Base-by-base conservation (phyloP, 495 filamentous ascomycete species). In the Penicillium pancosmium region DNA sequence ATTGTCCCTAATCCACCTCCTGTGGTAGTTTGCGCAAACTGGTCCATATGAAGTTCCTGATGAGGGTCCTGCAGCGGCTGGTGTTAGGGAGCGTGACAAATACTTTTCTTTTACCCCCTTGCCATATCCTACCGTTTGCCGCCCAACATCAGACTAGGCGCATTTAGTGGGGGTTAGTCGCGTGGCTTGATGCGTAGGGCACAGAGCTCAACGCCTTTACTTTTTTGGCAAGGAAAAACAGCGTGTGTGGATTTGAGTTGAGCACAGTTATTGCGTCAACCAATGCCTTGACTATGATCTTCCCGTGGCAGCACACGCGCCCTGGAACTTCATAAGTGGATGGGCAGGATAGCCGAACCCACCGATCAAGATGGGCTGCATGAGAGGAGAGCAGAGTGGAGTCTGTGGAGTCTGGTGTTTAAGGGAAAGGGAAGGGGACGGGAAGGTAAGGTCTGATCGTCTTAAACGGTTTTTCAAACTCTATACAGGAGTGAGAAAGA, bases 301-400 rank as follows among this genome's bases (percentile, higher is more conserved):
- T 44, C 16, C 41, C 44, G 49, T 54, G 43, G 35, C 44, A 59
- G 40, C 34, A 50, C 44, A 51, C 23, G 41, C 44, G 18, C 41
- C 41, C 16, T 44, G 27, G 43, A 16, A 53, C 50, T 0, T 8
- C 51, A 38, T 52, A 34, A 56, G 35, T 59, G 49, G 57, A 43
- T 55, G 58, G 61, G 36, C 33, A 38, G 43, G 5, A 44, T 1
- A 19, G 16, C 41, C 36, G 52, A 34, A 11, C 15, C 54, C 57
- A 52, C 54, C 49, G 27, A 52, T 13, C n/a, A 41, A 58, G 34
- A 63, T 63, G 56, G 57, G 63, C 15, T 63, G 54, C 60, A 66
- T 56, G 10, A 51, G 60, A 54, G 56, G 56, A 52, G 47, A 12
- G 9, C 8, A 2, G 16, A 19, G 16, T 44, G 41, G 41, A 44